Evolutionary conservation across 345 rosid species (phyloP).

Genomic region (Brassica carinata): DNA sequence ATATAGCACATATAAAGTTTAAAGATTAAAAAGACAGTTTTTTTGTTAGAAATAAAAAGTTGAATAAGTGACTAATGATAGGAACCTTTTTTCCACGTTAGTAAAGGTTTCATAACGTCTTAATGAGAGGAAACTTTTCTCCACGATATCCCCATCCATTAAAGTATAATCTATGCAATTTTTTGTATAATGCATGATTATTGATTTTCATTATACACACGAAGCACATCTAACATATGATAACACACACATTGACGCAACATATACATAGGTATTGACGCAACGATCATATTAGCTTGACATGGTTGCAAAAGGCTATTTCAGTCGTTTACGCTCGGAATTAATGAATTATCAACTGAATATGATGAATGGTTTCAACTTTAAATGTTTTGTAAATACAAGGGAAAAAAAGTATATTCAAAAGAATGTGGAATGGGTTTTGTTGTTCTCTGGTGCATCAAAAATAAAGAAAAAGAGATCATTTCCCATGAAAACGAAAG

Average conservation of each 20-base stretch:
- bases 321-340: background rate
- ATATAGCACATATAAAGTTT: background rate
- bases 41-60: slow-evolving; percentile 16
- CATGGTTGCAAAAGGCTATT: background rate
- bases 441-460: slow-evolving; percentile 4
- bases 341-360: background rate
- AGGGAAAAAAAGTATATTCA: slow-evolving; percentile 29
- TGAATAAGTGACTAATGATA: slow-evolving; percentile 20
- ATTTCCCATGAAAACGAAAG: slow-evolving; percentile 30
- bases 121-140: slow-evolving; percentile 12
- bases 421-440: slow-evolving; percentile 26
- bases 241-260: background rate
- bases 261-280: background rate
- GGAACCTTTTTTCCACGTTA: slow-evolving; percentile 24
- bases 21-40: slow-evolving; percentile 10
- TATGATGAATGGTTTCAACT: background rate
- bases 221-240: background rate
- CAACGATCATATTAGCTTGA: background rate
- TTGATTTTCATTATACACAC: background rate
- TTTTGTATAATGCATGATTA: background rate
- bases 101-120: slow-evolving; percentile 24
- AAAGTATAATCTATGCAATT: background rate
- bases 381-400: background rate
- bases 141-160: background rate
- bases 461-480: background rate